Percentiles rank a stretch among this genome's conserved stretches.
These are phyloP conservation scores for Cyclotella sp. DNA, from an alignment of 108 stramenopile genomes.

Conservation along the genomic window DNA sequence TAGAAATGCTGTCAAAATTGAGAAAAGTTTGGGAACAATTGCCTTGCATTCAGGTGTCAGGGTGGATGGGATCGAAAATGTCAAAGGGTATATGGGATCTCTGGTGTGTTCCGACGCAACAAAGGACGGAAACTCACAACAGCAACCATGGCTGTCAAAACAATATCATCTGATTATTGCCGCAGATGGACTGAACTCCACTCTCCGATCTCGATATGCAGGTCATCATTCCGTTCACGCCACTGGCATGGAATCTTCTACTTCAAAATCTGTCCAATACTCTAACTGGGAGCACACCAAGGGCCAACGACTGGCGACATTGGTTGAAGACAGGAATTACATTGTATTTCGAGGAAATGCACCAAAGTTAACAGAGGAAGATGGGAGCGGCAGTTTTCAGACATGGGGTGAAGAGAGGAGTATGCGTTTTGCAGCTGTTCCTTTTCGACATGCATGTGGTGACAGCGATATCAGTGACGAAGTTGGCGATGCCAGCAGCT, in stretches of 20 bases:
- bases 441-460: constrained; percentile 57
- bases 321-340: constrained; percentile 78
- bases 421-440: constrained; percentile 90
- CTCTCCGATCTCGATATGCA: constrained; percentile 72
- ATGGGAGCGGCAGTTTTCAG: constrained; percentile 75
- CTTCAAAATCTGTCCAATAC: constrained; percentile 24
- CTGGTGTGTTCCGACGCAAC: constrained; percentile 33
- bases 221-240: constrained; percentile 58
- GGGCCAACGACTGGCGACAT: constrained; percentile 62
- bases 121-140: constrained; percentile 18
- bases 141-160: constrained; percentile 43
- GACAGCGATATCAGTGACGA: constrained; percentile 13
- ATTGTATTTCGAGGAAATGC: constrained; percentile 89
- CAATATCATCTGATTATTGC: constrained; percentile 85
- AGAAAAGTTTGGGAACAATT: constrained; percentile 64
- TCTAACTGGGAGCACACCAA: constrained; percentile 60
- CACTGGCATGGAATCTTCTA: constrained; percentile 18
- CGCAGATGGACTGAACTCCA: constrained; percentile 82
- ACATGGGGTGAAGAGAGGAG: constrained; percentile 80
- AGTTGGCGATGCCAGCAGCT: constrained; percentile 19
- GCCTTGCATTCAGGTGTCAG: constrained; percentile 49
- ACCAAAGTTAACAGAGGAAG: constrained; percentile 52
- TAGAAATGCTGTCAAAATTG: constrained; percentile 62
- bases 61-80: constrained; percentile 61
- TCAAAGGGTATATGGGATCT: constrained; percentile 58